These are phyloP conservation scores for Trichoderma hamatum DNA, from an alignment of 2,329 filamentous ascomycete genomes.

Conservation along the genomic window DNA sequence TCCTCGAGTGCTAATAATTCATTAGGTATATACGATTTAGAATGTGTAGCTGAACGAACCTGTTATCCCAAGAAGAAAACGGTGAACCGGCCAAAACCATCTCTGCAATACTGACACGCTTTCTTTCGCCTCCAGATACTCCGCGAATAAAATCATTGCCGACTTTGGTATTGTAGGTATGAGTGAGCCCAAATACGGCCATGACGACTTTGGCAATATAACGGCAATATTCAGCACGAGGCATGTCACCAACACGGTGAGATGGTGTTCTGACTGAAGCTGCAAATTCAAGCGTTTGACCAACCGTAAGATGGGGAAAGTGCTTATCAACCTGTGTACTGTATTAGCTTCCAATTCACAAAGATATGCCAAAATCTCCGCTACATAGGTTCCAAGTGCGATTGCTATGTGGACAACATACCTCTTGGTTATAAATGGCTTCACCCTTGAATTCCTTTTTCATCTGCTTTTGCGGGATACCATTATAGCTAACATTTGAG, in stretches of 20 bases:
- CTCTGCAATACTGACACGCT: constrained; percentile 82
- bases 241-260: constrained; percentile 64
- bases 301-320: constrained; percentile 76
- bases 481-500: constrained; percentile 64
- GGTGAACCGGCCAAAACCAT: constrained; percentile 67
- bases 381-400: no score
- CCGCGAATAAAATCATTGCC: constrained; percentile 75
- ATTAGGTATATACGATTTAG: background rate
- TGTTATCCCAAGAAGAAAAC: constrained; percentile 69
- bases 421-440: constrained; percentile 76
- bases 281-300: constrained; percentile 74
- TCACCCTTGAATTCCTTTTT: constrained; percentile 64
- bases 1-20: constrained; percentile 58
- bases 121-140: constrained; percentile 71
- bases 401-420: no score
- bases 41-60: constrained; percentile 35
- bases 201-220: constrained; percentile 69
- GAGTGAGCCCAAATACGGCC: constrained; percentile 71
- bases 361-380: no score
- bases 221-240: constrained; percentile 59
- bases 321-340: constrained; percentile 63
- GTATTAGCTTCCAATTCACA: no score
- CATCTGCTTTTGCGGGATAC: constrained; percentile 58
- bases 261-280: constrained; percentile 69
- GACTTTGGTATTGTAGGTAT: constrained; percentile 73